Evolutionary conservation across 1,139 yeast genomes (phyloP).

Genomic region (Pichia norvegensis): DNA sequence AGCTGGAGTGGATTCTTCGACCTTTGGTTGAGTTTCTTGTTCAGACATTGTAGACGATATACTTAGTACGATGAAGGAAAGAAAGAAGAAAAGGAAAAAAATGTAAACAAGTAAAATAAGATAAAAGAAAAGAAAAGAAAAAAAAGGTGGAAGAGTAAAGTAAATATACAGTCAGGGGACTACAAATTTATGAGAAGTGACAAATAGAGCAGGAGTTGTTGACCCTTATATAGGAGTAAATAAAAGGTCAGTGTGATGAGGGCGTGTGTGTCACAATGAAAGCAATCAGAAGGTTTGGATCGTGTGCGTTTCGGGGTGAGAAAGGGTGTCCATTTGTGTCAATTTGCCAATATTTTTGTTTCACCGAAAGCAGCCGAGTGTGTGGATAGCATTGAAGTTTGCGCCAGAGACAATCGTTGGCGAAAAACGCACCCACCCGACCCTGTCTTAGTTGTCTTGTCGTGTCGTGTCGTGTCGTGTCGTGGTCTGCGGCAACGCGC

Average conservation of each 20-base stretch:
- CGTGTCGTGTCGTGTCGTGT: no score
- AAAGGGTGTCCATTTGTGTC: no score
- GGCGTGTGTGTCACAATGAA: background rate
- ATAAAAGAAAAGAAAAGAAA: background rate
- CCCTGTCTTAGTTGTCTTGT: no score
- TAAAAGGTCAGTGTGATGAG: background rate
- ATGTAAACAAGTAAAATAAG: background rate
- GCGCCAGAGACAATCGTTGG: no score
- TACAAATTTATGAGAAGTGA: background rate
- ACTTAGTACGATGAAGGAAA: background rate
- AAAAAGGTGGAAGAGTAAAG: background rate
- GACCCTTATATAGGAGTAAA: background rate
- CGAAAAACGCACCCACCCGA: no score
- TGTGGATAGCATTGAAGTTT: no score
- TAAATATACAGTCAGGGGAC: background rate
- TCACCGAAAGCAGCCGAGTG: background rate
- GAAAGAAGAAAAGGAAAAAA: background rate
- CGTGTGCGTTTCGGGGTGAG: background rate
- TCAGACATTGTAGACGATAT: constrained; percentile 7
- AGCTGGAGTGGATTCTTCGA: constrained; percentile 2
- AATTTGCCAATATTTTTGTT: background rate
- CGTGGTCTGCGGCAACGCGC: no score
- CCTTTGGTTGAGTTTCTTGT: constrained; percentile 7
- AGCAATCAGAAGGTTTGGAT: background rate
- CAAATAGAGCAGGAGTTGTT: background rate